Conservation (phyloP, 371 early-diverging fungal species). For the Lichtheimia corymbifera region DNA sequence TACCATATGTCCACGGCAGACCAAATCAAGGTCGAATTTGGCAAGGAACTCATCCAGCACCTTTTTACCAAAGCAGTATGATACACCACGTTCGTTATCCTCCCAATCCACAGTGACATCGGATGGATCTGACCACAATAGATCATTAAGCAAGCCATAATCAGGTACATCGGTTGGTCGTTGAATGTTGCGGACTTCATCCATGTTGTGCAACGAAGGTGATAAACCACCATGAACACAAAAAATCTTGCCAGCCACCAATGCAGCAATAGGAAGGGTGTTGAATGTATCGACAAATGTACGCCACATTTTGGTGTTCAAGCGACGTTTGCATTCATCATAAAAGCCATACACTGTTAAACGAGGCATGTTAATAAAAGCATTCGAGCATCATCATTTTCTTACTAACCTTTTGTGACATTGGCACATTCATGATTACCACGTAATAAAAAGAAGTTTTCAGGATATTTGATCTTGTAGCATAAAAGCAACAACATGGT, state of each 20-base stretch:
- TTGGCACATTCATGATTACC: constrained; percentile 99
- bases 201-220: constrained; percentile 86
- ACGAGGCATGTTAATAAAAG: constrained; percentile 11
- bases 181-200: constrained; percentile 90
- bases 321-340: constrained; percentile 98
- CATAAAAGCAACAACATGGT: constrained; percentile 92
- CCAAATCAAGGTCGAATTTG: constrained; percentile 90
- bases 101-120: constrained; percentile 87
- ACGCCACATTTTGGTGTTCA: constrained; percentile 95
- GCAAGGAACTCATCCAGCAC: constrained; percentile 90
- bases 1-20: constrained; percentile 95
- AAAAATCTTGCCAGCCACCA: constrained; percentile 97
- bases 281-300: constrained; percentile 98
- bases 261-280: constrained; percentile 94
- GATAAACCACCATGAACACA: constrained; percentile 99
- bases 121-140: constrained; percentile 93
- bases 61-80: constrained; percentile 93
- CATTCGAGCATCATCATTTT: not conserved
- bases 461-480: constrained; percentile 97
- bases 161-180: constrained; percentile 98
- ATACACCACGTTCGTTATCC: constrained; percentile 98
- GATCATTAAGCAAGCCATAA: constrained; percentile 83
- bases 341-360: constrained; percentile 96
- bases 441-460: constrained; percentile 95
- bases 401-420: constrained; percentile 79